A percentile compares a stretch with the other conserved stretches of the same genome.
phyloP scores from a whole-genome alignment of 352 stramenopile genomes.

The Thraustotheca clavata region DNA sequence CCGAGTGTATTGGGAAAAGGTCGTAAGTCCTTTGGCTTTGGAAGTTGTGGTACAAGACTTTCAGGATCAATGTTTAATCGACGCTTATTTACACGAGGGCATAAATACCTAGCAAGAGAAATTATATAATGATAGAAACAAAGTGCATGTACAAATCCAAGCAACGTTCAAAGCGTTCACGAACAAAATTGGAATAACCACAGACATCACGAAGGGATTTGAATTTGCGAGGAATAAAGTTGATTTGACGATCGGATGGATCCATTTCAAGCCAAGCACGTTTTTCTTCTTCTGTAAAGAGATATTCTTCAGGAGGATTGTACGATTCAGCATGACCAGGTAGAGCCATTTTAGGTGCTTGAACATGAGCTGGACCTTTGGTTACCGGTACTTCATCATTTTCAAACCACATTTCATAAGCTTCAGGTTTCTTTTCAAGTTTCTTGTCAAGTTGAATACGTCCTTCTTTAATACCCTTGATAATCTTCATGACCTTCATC shows the following conservation, averaged over 20 bases:
- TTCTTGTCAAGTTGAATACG: conserved; percentile 89
- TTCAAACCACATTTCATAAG: conserved; percentile 91
- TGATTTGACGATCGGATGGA: conserved; percentile 92
- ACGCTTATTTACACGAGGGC: conserved; percentile 87
- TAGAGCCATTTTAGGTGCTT: conserved; percentile 96
- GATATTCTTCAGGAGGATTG: conserved; percentile 98
- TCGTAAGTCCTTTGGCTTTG: conserved; percentile 93
- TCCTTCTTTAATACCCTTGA: conserved; percentile 95
- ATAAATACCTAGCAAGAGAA: conserved; percentile 45
- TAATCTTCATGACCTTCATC: conserved; percentile 95
- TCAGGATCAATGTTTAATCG: conserved; percentile 98
- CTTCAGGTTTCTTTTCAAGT: conserved; percentile 85
- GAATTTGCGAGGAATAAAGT: conserved; percentile 97
- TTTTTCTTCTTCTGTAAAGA: conserved; percentile 95
- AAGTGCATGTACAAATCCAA: conserved; percentile 93
- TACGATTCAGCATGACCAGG: conserved; percentile 98
- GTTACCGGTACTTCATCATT: conserved; percentile 76
- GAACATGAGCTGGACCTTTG: conserved; percentile 94
- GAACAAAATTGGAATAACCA: conserved; percentile 94
- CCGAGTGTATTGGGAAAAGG: conserved; percentile 96
- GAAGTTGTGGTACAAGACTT: conserved; percentile 93
- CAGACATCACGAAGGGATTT: conserved; percentile 94
- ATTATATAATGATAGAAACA: not conserved
- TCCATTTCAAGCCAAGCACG: conserved; percentile 94
- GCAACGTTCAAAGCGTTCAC: conserved; percentile 99